Base-by-base conservation (phyloP, 148 eudicot species). In the Polygonum maritimum region DNA sequence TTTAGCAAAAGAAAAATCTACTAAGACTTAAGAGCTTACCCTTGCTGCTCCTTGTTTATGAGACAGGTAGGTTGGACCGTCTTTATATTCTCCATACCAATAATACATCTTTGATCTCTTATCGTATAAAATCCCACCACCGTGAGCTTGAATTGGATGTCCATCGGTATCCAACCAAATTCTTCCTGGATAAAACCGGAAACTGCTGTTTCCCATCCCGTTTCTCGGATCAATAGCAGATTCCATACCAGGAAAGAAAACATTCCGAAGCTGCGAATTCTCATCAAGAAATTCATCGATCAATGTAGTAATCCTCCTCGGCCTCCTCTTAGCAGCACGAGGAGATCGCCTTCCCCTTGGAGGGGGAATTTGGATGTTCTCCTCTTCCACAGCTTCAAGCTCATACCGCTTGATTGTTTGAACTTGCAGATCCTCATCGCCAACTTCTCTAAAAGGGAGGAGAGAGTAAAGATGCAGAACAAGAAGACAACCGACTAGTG, bases 81-180 rank as follows among this genome's bases (percentile, higher is more conserved):
- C 98, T 83, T 95, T 95, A 80, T 89, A 90, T 77, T 95, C 99
- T 76, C 99, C 99, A 78, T 95, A 95, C 99, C 99, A 95, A 77
- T 87, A 95, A 80, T 90, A 92, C 13, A 86, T 89, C 76, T 78
- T 84, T 9, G 84, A 81, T 71, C 78, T 80, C 77, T 85, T 87
- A 75, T 95, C 94, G 82, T 87, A 95, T 2, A 95, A 51, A 78
- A 92, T 87, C 69, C 99, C 99, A 80, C 99, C 99, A 72, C 99
- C 99, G 77, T 95, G 99, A 81, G 97, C 99, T 88, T 95, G 99
- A 75, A 95, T 92, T 71, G 96, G 97, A 82, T 95, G 88, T 44
- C 97, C 99, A 44, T 92, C 94, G 10, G 98, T 92, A 81, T 95
- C 99, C 33, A 95, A 76, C 99, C 99, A 95, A 78, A 95, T 90